phyloP scores from a whole-genome alignment of 176 grass and related monocot genomes.

The Carex scoparia region DNA sequence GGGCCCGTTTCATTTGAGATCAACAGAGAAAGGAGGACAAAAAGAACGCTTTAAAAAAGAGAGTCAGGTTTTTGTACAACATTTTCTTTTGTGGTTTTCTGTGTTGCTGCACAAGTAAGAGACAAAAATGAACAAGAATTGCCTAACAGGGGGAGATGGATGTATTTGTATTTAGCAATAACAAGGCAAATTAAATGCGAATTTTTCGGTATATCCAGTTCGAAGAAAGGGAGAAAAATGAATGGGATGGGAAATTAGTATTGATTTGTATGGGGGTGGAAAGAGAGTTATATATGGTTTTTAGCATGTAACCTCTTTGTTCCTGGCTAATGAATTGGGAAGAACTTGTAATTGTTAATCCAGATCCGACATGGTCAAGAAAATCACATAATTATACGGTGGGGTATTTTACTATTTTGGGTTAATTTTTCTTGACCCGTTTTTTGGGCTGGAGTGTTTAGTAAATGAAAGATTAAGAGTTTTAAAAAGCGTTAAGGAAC shows the following conservation, averaged over 20 bases:
- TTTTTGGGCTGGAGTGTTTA: neutral
- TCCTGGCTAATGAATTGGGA: neutral
- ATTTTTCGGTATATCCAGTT: neutral
- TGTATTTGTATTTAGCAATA: neutral
- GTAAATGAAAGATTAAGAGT: no score
- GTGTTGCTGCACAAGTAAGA: constrained; percentile 10
- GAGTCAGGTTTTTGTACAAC: neutral
- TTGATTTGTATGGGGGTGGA: neutral
- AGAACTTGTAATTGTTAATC: constrained; percentile 11
- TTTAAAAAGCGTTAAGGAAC: no score
- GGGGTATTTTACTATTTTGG: neutral
- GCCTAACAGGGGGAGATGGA: neutral
- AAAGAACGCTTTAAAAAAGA: constrained; percentile 8
- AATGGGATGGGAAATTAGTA: neutral
- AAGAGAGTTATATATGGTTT: constrained; percentile 11
- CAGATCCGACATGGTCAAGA: neutral
- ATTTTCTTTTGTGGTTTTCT: constrained; percentile 2
- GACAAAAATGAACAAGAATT: neutral
- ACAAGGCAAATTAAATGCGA: neutral
- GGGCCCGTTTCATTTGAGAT: constrained; percentile 26
- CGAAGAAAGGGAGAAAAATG: neutral
- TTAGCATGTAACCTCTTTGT: constrained; percentile 14
- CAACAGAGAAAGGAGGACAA: constrained; percentile 15
- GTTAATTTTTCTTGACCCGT: neutral
- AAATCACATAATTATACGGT: neutral